Conservation (phyloP, 441 rosid genomes). For the Populus tomentosa region DNA sequence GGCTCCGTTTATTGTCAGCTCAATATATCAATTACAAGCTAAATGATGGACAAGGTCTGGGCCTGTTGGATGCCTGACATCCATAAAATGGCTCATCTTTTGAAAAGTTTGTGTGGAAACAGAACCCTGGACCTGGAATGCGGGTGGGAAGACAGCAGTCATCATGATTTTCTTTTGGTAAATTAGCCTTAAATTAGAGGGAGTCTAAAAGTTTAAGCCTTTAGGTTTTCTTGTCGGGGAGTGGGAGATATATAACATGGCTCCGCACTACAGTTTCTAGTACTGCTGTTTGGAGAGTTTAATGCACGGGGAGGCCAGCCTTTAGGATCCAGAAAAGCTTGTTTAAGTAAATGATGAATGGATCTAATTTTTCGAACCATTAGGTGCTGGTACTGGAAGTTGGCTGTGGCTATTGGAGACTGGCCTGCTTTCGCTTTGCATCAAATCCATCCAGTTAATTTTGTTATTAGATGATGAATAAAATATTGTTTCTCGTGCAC, state of each 20-base stretch:
- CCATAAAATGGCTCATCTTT: neutral
- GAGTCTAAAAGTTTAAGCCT: neutral
- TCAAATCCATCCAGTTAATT: neutral
- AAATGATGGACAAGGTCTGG: neutral
- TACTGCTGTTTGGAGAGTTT: neutral
- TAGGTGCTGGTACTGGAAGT: neutral
- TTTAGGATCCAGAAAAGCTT: neutral
- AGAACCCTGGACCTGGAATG: neutral
- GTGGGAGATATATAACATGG: neutral
- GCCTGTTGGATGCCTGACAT: neutral
- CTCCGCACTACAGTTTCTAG: neutral
- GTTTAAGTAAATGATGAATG: neutral
- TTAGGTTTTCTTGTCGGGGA: neutral
- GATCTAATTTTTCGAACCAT: neutral
- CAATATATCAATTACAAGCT: neutral
- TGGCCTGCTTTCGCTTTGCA: neutral
- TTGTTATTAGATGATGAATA: neutral
- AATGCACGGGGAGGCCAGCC: neutral
- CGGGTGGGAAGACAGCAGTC: neutral
- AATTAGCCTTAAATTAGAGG: neutral
- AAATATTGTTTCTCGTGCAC: neutral
- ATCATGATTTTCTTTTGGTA: neutral
- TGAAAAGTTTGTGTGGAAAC: neutral
- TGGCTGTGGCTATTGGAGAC: neutral
- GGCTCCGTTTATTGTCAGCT: slow-evolving; percentile 1